A percentile compares a stretch with the other conserved stretches of the same genome.
Conservation (phyloP, 2,329 filamentous ascomycete species). For the Ceratocystis papillata region DNA sequence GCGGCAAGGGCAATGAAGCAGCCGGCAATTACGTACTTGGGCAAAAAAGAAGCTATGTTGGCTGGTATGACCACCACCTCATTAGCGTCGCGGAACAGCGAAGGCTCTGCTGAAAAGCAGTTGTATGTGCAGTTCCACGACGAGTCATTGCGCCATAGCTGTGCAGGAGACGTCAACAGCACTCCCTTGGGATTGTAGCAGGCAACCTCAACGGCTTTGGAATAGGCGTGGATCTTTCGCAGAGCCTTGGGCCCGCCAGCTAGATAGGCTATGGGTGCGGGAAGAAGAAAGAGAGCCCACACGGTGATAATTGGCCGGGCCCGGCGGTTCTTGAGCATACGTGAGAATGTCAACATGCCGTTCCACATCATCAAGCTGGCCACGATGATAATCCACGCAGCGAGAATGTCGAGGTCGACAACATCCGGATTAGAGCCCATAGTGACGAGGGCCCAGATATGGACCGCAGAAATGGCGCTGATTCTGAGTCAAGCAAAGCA, state of each 20-base stretch:
- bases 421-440: constrained; percentile 19
- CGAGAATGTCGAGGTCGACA: constrained; percentile 22
- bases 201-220: constrained; percentile 21
- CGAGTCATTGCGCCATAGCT: constrained; percentile 24
- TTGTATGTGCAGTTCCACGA: constrained; percentile 24
- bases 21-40: constrained; percentile 22
- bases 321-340: constrained; percentile 22
- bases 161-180: constrained; percentile 19
- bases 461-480: constrained; percentile 19
- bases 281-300: constrained; percentile 21
- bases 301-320: constrained; percentile 22
- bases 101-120: constrained; percentile 19
- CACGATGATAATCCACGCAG: constrained; percentile 21
- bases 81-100: constrained; percentile 19
- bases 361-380: constrained; percentile 23
- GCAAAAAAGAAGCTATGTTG: constrained; percentile 21
- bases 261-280: constrained; percentile 23
- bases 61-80: constrained; percentile 22
- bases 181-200: constrained; percentile 19
- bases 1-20: constrained; percentile 21
- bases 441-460: constrained; percentile 21
- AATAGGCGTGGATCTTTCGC: constrained; percentile 21
- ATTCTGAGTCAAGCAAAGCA: not conserved
- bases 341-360: constrained; percentile 23
- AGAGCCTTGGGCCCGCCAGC: constrained; percentile 22